These are phyloP conservation scores for Pisolithus thermaeus DNA, from an alignment of 1,284 basidiomycete genomes.

Conservation along the genomic window DNA sequence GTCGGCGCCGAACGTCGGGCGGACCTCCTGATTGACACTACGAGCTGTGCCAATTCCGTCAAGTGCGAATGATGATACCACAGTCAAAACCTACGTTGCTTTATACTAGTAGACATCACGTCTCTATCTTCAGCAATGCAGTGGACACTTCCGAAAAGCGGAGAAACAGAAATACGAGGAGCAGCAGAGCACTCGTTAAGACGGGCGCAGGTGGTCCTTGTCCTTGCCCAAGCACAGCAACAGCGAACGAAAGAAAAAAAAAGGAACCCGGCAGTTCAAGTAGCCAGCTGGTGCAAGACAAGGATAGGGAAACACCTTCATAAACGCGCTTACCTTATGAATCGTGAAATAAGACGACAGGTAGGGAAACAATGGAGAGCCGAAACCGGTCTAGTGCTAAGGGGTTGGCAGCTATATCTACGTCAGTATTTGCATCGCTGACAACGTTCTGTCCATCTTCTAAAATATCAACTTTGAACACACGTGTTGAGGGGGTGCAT, in stretches of 20 bases:
- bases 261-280: constrained; percentile 6
- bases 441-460: constrained; percentile 5
- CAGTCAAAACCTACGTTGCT: constrained; percentile 13
- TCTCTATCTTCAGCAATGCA: constrained; percentile 12
- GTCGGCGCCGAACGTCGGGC: constrained; percentile 3
- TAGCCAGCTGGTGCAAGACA: constrained; percentile 1
- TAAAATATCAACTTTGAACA: constrained; percentile 14
- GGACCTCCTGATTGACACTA: background rate
- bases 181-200: constrained; percentile 11
- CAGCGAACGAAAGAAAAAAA: too few species aligned
- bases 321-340: constrained; percentile 6
- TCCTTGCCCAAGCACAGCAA: too few species aligned
- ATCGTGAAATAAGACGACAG: constrained; percentile 17
- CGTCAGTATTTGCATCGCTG: background rate
- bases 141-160: constrained; percentile 3
- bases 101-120: constrained; percentile 1
- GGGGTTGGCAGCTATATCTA: constrained; percentile 2
- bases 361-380: constrained; percentile 25
- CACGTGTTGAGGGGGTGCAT: constrained; percentile 5
- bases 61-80: background rate
- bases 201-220: background rate
- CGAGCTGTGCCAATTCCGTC: constrained; percentile 6
- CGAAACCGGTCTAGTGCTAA: constrained; percentile 33
- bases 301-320: background rate
- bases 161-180: constrained; percentile 1